Percentiles rank a stretch among this genome's conserved stretches.
phyloP scores from a whole-genome alignment of 1,139 yeast species.

The Lodderomyces beijingensis region DNA sequence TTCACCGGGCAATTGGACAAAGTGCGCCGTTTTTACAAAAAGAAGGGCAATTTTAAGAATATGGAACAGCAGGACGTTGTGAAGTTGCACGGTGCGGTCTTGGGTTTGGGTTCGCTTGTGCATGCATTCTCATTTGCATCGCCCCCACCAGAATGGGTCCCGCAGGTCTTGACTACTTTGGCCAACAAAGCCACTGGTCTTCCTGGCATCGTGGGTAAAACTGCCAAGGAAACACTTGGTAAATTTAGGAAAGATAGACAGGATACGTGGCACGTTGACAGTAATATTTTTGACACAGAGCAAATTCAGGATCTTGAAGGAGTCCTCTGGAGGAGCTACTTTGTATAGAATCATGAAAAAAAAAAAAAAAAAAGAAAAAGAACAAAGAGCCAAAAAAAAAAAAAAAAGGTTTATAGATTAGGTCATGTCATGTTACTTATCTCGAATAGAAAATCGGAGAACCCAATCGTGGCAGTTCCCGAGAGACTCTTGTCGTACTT shows the following conservation, averaged over 20 bases:
- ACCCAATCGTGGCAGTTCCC: constrained; percentile 73
- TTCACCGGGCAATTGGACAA: constrained; percentile 30
- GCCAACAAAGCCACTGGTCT: constrained; percentile 68
- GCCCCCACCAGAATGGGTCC: constrained; percentile 93
- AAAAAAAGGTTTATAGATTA: constrained; percentile 6
- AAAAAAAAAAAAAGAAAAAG: not conserved
- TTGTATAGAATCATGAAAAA: constrained; percentile 44
- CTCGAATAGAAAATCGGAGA: constrained; percentile 73
- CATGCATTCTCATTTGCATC: constrained; percentile 88
- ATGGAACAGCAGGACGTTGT: constrained; percentile 40
- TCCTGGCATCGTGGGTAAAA: constrained; percentile 75
- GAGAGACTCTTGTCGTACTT: constrained; percentile 71
- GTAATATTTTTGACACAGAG: constrained; percentile 66
- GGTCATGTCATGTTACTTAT: constrained; percentile 32
- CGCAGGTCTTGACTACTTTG: constrained; percentile 62
- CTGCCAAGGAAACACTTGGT: constrained; percentile 79
- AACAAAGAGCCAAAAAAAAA: not conserved
- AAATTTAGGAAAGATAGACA: constrained; percentile 89
- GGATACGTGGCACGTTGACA: constrained; percentile 95
- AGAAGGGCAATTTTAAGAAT: constrained; percentile 20
- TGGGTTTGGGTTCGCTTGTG: constrained; percentile 85
- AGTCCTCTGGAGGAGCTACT: constrained; percentile 88
- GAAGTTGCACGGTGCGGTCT: constrained; percentile 76
- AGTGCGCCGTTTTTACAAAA: constrained; percentile 28
- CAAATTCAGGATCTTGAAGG: constrained; percentile 93